A percentile compares a stretch with the other conserved stretches of the same genome.
Conservation (phyloP, 2,329 filamentous ascomycete species). For the Cladosporium sp. region DNA sequence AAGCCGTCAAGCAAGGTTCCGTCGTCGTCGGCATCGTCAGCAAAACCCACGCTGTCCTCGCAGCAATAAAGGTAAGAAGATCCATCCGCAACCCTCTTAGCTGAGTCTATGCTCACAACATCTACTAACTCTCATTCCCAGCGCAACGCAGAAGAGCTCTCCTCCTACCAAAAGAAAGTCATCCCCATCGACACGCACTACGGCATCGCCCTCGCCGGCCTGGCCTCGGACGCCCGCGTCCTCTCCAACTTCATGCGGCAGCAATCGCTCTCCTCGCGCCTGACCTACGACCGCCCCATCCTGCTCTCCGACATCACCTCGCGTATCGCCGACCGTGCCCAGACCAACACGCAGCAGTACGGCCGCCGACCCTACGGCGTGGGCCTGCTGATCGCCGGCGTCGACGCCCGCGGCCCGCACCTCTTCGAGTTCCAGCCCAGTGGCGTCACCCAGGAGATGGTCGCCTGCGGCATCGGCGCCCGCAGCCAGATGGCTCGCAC, state of each 20-base stretch:
- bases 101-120: neutral
- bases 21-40: slow-evolving; percentile 95
- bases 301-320: slow-evolving; percentile 83
- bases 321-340: slow-evolving; percentile 92
- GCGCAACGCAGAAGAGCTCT: slow-evolving; percentile 98
- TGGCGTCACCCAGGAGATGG: slow-evolving; percentile 95
- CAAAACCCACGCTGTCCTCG: slow-evolving; percentile 96
- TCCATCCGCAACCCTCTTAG: neutral
- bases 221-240: slow-evolving; percentile 95
- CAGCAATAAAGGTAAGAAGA: slow-evolving; percentile 79
- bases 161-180: slow-evolving; percentile 99
- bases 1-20: slow-evolving; percentile 98
- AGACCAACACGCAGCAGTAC: slow-evolving; percentile 97
- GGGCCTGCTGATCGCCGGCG: slow-evolving; percentile 84
- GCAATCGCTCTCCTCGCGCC: slow-evolving; percentile 90
- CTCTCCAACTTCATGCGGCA: slow-evolving; percentile 99
- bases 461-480: slow-evolving; percentile 92
- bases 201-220: slow-evolving; percentile 90
- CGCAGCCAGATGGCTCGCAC: slow-evolving; percentile 96
- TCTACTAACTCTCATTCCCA: slow-evolving; percentile 35
- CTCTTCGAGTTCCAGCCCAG: slow-evolving; percentile 98
- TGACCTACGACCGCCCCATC: slow-evolving; percentile 93
- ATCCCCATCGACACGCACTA: slow-evolving; percentile 95
- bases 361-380: slow-evolving; percentile 96
- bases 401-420: slow-evolving; percentile 91